These are phyloP conservation scores for Acacia concinna DNA, from an alignment of 331 rosid genomes.

Conservation along the genomic window DNA sequence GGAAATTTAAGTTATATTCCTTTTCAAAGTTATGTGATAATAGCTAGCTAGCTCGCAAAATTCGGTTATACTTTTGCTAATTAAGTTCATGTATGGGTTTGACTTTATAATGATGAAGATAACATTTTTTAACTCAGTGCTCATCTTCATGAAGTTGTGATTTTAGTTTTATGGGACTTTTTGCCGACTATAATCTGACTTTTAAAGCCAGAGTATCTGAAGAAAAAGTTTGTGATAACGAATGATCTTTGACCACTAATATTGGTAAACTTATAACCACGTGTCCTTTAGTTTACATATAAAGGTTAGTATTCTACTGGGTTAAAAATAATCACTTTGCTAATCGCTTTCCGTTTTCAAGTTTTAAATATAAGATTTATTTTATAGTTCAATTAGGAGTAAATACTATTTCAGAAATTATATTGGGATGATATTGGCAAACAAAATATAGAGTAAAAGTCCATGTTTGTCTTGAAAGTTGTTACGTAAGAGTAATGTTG, in stretches of 20 bases:
- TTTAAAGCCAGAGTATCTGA: conserved; percentile 11
- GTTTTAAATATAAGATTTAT: too few relatives aligned
- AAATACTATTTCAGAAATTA: too few relatives aligned
- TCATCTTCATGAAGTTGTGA: conserved; percentile 34
- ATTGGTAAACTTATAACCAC: conserved; percentile 39
- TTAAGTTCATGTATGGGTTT: conserved; percentile 19
- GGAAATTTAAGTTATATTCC: background rate
- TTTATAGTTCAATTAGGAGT: too few relatives aligned
- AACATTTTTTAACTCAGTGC: conserved; percentile 28
- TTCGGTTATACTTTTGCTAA: background rate
- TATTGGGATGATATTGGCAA: background rate
- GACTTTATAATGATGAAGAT: conserved; percentile 5
- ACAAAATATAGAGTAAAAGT: too few relatives aligned
- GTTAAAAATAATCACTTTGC: background rate
- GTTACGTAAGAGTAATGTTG: rapidly evolving
- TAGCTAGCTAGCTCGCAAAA: background rate
- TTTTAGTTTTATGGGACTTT: background rate
- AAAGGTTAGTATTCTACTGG: background rate
- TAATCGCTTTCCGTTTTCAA: background rate
- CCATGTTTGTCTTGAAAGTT: too few relatives aligned
- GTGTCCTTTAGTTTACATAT: conserved; percentile 32
- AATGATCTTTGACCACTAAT: conserved; percentile 53
- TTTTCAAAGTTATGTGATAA: background rate
- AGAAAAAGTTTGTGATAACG: conserved; percentile 13
- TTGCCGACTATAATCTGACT: conserved; percentile 21